Evolutionary conservation across 768 basidiomycete species (phyloP).

Genomic region (Suillus subalutaceus): DNA sequence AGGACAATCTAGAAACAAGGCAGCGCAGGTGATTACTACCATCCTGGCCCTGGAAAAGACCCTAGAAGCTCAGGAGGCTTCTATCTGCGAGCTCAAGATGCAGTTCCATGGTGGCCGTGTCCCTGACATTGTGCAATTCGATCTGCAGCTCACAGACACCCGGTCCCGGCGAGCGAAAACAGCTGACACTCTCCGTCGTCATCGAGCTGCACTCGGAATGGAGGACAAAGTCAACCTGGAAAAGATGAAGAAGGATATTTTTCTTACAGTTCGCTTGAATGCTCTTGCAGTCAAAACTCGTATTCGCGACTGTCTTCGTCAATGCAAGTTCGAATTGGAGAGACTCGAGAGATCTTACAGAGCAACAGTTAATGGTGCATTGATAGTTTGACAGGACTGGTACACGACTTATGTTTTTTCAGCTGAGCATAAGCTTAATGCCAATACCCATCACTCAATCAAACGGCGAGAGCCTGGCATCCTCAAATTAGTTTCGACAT

Average conservation of each 20-base stretch:
- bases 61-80: no score
- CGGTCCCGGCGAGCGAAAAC: background rate
- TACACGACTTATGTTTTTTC: constrained; percentile 3
- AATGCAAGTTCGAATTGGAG: constrained; percentile 34
- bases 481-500: constrained; percentile 21
- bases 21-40: no score
- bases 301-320: constrained; percentile 21
- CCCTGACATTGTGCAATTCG: background rate
- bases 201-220: constrained; percentile 4
- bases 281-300: constrained; percentile 28
- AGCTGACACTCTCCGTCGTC: constrained; percentile 9
- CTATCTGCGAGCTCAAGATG: background rate
- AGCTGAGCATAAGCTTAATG: constrained; percentile 29
- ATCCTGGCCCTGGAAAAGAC: no score
- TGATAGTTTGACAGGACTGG: background rate
- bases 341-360: constrained; percentile 18
- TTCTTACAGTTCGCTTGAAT: constrained; percentile 23
- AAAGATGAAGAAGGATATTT: constrained; percentile 11
- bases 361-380: constrained; percentile 5
- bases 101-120: background rate
- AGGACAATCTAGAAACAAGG: no score
- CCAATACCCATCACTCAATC: constrained; percentile 30
- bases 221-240: constrained; percentile 5
- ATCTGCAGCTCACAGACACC: background rate
- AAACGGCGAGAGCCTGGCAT: constrained; percentile 33